phyloP scores from a whole-genome alignment of 164 flowering plant species.

The Vitis rupestris region DNA sequence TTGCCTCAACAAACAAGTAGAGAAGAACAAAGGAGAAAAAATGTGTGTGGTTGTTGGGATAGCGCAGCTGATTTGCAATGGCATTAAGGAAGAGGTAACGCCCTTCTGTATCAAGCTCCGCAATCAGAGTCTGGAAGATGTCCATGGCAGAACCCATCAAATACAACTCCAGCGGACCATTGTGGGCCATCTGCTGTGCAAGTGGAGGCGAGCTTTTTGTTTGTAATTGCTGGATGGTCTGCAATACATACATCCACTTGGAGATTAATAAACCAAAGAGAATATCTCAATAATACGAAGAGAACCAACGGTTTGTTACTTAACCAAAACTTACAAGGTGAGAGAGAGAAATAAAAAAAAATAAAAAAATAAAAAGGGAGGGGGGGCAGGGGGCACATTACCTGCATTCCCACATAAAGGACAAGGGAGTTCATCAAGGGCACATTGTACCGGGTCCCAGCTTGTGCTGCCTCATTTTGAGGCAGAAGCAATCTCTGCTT shows the following conservation, averaged over 20 bases:
- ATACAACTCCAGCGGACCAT: slow-evolving; percentile 44
- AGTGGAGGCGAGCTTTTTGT: slow-evolving; percentile 39
- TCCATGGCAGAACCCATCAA: slow-evolving; percentile 75
- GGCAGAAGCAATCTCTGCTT: slow-evolving; percentile 80
- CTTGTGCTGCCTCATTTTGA: slow-evolving; percentile 54
- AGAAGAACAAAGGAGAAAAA: slow-evolving; percentile 90
- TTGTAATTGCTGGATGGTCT: slow-evolving; percentile 93
- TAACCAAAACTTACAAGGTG: too few species aligned
- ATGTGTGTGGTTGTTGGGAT: slow-evolving; percentile 97
- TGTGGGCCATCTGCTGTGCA: slow-evolving; percentile 46
- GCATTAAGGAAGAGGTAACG: slow-evolving; percentile 95
- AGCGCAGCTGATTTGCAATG: slow-evolving; percentile 91
- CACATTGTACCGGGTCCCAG: slow-evolving; percentile 93
- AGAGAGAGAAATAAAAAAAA: background rate
- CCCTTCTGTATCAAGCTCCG: slow-evolving; percentile 91
- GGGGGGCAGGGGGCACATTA: slow-evolving; percentile 5
- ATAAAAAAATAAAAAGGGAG: background rate
- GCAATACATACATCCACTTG: slow-evolving; percentile 4
- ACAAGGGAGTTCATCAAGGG: slow-evolving; percentile 96
- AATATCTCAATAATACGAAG: too few species aligned
- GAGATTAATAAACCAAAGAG: too few species aligned
- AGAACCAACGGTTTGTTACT: too few species aligned
- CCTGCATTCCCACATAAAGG: slow-evolving; percentile 98
- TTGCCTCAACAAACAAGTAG: slow-evolving; percentile 77
- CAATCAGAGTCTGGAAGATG: slow-evolving; percentile 68